These are phyloP conservation scores for Ceratocystis cubensis DNA, from an alignment of 2,329 filamentous ascomycete species.

Conservation along the genomic window DNA sequence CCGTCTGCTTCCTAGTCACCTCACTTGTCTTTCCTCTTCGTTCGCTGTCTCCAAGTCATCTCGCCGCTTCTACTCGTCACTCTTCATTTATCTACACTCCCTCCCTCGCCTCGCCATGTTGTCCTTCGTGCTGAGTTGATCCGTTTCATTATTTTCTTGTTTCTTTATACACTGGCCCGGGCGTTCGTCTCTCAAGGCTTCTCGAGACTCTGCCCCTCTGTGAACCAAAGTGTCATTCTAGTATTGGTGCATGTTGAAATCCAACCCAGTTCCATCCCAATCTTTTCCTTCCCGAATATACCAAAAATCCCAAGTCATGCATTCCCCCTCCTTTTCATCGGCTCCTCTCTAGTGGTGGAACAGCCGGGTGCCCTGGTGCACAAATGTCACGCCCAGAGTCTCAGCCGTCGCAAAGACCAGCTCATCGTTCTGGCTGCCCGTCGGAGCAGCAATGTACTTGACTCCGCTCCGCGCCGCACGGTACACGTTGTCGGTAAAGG, in stretches of 20 bases:
- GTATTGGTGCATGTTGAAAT: constrained; percentile 15
- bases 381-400: constrained; percentile 83
- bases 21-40: neutral
- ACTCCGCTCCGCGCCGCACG: constrained; percentile 74
- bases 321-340: neutral
- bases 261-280: constrained; percentile 3
- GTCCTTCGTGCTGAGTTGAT: constrained; percentile 14
- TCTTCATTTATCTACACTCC: neutral
- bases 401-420: constrained; percentile 80
- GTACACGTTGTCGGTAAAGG: constrained; percentile 97
- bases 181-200: neutral
- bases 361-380: constrained; percentile 84
- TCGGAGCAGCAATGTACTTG: constrained; percentile 92
- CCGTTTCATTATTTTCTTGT: constrained; percentile 12
- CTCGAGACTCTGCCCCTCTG: neutral
- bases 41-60: neutral
- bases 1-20: neutral
- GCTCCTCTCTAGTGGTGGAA: constrained; percentile 70
- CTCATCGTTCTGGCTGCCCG: constrained; percentile 74
- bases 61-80: neutral
- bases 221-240: constrained; percentile 8
- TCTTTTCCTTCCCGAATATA: neutral
- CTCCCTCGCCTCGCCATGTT: neutral
- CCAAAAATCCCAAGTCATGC: constrained; percentile 4
- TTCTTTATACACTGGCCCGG: constrained; percentile 9